Evolutionary conservation across 352 stramenopile genomes (phyloP).

Genomic region (Saprolegnia diclina): DNA sequence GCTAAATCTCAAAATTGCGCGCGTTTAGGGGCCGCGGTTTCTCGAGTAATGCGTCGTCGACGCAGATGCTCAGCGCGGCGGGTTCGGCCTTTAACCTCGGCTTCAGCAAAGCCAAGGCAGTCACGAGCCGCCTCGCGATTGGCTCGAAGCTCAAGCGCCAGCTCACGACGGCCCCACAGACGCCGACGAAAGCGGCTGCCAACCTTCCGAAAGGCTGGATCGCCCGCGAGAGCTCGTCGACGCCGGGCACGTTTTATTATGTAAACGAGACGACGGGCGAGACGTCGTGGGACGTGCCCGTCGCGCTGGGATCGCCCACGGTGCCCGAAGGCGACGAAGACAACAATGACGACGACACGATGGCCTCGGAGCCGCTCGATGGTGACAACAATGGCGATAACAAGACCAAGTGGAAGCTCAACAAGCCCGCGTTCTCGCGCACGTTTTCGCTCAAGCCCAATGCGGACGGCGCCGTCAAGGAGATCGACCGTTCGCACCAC

Average conservation of each 20-base stretch:
- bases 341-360: conserved; percentile 8
- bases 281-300: conserved; percentile 64
- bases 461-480: conserved; percentile 19
- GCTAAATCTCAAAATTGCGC: not conserved
- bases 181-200: not conserved
- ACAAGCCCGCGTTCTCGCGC: conserved; percentile 9
- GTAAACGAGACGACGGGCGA: conserved; percentile 55
- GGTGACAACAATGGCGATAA: conserved; percentile 28
- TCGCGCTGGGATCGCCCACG: conserved; percentile 29
- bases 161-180: not conserved
- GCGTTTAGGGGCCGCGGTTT: not conserved
- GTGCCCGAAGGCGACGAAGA: conserved; percentile 27
- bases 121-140: conserved; percentile 2
- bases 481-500: conserved; percentile 26
- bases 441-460: conserved; percentile 15
- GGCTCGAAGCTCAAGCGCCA: conserved; percentile 26
- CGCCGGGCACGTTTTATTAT: conserved; percentile 55
- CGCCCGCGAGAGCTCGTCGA: conserved; percentile 56
- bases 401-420: conserved; percentile 38
- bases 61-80: conserved; percentile 19
- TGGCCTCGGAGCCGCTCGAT: conserved; percentile 31
- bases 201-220: conserved; percentile 46
- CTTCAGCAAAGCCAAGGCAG: conserved; percentile 26
- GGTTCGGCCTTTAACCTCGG: conserved; percentile 22
- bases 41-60: conserved; percentile 2